Base-by-base conservation (phyloP, 768 basidiomycete genomes). In the Mycena capillaripes region DNA sequence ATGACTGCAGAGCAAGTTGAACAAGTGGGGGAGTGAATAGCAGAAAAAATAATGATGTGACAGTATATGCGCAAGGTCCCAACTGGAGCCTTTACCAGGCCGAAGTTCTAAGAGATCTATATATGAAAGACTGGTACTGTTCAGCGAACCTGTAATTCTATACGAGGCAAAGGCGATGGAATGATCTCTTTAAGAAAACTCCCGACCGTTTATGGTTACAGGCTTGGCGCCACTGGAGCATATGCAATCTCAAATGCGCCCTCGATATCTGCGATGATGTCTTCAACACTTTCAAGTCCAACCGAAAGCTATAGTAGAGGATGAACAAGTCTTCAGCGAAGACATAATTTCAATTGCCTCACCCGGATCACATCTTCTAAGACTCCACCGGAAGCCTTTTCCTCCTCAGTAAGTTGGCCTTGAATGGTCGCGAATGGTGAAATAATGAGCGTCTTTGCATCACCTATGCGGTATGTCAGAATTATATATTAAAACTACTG, bases 361-460 rank as follows among this genome's bases (percentile, higher is more conserved):
- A 92, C 92, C 52, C 94, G 86, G 68, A 95, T 93, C 50, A 94
- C 83, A 79, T 95, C 93, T 0, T 91, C 89, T 2, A 90, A 90
- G 4, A 94, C 92, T 11, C 94, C 94, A 23, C 90, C 86, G 6
- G 86, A 81, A 17, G 85, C 70, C 76, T 90, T 90, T 78, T 95
- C 94, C 63, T 86, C 88, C n/a, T 82, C 82, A 0, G 84, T 86
- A 56, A 94, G 82, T 79, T 95, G 93, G 46, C 89, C 84, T 75
- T 95, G 94, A 0, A 93, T 94, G 25, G 94, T 94, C 21, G 87
- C 87, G 5, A 90, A 91, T 1, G 94, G 93, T 75, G 93, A 91
- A 69, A 95, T 93, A 53, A 93, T 91, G 17, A 95, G 86, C 10
- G 92, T 93, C 82, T 95, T 94, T 17, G 92, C 90, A 70, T 92